Conservation (phyloP, 305 asterid genomes). For the Coffea humblotiana region DNA sequence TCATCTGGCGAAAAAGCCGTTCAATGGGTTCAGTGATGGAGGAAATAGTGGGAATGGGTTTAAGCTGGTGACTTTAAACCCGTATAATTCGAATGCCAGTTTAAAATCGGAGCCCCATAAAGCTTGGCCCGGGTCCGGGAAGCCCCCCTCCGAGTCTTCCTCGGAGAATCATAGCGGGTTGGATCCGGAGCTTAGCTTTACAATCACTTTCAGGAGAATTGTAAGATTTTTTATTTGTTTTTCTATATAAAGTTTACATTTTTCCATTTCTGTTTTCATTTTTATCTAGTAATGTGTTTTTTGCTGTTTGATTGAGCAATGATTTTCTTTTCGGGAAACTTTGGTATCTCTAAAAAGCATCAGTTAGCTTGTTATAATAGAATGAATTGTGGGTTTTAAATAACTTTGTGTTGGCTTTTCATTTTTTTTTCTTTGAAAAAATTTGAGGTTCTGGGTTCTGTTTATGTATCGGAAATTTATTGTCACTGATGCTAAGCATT, state of each 20-base stretch:
- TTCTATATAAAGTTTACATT: background rate
- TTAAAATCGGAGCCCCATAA: conserved; percentile 34
- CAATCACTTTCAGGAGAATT: conserved; percentile 67
- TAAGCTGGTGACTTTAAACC: conserved; percentile 77
- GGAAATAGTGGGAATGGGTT: conserved; percentile 56
- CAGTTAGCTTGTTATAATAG: background rate
- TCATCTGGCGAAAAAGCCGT: conserved; percentile 61
- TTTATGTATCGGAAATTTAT: background rate
- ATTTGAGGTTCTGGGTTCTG: background rate
- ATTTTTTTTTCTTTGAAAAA: too few species aligned
- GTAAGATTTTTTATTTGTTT: conserved; percentile 46
- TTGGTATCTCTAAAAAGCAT: background rate
- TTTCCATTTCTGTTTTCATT: background rate
- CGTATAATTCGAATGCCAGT: conserved; percentile 16
- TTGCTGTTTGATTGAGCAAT: background rate
- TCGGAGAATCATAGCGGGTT: conserved; percentile 37
- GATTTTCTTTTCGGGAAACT: background rate
- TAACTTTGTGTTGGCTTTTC: background rate
- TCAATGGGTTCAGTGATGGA: conserved; percentile 49
- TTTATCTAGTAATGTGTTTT: background rate
- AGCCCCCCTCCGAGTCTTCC: conserved; percentile 18
- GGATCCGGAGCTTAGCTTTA: conserved; percentile 82
- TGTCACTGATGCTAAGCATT: background rate
- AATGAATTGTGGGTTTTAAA: background rate
- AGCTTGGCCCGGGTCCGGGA: conserved; percentile 25